Conservation (phyloP, 306 rosid genomes). For the Gynostemma pentaphyllum region DNA sequence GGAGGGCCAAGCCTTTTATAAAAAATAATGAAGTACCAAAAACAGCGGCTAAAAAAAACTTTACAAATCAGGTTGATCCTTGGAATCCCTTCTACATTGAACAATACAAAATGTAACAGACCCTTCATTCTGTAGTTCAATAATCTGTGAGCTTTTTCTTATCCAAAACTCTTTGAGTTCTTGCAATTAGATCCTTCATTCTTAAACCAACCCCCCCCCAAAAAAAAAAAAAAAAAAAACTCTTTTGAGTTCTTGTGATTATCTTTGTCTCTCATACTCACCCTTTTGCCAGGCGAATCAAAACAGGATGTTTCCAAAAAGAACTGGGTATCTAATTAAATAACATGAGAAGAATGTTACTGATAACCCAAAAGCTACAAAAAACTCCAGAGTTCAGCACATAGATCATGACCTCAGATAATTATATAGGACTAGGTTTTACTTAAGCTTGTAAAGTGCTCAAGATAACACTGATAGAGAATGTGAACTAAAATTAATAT, state of each 20-base stretch:
- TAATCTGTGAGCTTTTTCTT: background rate
- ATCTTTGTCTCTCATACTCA: constrained; percentile 32
- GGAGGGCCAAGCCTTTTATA: background rate
- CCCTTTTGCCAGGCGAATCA: constrained; percentile 56
- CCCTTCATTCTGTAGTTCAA: too few species aligned
- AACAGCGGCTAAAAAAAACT: background rate
- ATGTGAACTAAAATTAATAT: background rate
- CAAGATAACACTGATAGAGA: background rate
- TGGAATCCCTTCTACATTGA: background rate
- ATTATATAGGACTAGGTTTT: background rate
- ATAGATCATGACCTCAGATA: background rate
- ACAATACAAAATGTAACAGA: background rate
- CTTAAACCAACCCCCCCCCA: too few species aligned
- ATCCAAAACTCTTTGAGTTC: background rate
- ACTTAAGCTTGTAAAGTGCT: background rate
- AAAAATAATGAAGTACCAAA: background rate
- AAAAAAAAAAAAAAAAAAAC: too few species aligned
- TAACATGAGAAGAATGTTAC: too few species aligned
- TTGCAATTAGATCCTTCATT: background rate
- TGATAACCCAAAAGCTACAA: too few species aligned
- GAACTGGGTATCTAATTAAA: too few species aligned
- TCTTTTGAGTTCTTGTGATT: too few species aligned
- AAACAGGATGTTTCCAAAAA: too few species aligned
- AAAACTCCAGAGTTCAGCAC: background rate
- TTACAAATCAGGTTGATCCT: background rate